Base-by-base conservation (phyloP, 345 rosid species). In the Cardamine occulta region DNA sequence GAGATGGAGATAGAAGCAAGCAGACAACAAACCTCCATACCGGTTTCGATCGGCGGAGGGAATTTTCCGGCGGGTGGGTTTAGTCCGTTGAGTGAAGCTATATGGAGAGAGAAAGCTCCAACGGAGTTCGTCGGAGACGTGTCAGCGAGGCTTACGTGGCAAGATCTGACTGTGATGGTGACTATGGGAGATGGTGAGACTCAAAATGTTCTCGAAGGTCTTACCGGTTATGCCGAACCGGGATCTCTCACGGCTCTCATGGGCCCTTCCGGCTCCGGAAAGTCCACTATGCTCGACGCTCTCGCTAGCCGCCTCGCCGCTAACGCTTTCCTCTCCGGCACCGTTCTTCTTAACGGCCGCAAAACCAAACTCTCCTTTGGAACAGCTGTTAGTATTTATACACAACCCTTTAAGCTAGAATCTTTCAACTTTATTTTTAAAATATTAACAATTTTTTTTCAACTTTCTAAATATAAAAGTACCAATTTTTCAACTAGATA, bases 201-300 rank as follows among this genome's bases (percentile, higher is more conserved):
- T 5, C 92, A 89, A 24, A 89, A 86, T 12, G 97, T 93, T 61
- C 74, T 93, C 11, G 97, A 93, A 44, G 91, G 91, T 31, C 89
- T 93, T 3, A 93, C 91, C 2, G 98, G 98, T 7, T 88, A 88
- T 42, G 94, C 98, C 2, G 96, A 93, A 79, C 98, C 98, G 11
- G 98, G 97, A 6, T 69, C 84, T 11, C 45, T 93, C 44, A 93
- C 94, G 1, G 96, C 97, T 15, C 87, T 93, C 63, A 93, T 93
- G 97, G 98, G 98, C 1, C 98, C 98, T 37, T 93, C 98, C 19
- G 97, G 98, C 5, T 93, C 98, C 0, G 98, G 98, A 8, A 93
- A 93, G 72, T 93, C 98, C 9, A 93, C 97, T 35, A 85, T 93
- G 44, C 98, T 93, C 11, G 98, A 93, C 29, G 97, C 98, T 37